Evolutionary conservation across 805 yeast genomes (phyloP), one percentile per base, ranked within the genome.

Genomic region (Ogataea trehaloabstinens): DNA sequence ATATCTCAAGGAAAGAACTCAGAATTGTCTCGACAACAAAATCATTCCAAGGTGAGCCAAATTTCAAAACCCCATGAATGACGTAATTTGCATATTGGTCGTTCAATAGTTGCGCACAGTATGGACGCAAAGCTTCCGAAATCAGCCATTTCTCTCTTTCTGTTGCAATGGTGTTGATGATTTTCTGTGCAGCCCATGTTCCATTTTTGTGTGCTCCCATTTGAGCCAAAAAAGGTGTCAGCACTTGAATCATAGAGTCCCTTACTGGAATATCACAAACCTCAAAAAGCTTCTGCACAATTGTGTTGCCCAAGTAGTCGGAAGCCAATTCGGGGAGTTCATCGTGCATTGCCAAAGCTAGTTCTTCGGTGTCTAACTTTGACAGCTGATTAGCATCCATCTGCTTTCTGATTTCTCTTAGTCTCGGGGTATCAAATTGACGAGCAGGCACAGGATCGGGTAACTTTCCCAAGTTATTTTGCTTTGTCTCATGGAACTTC

Each of bases 101-200:
- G 55, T 89, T 82, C 58, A 93, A 85, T 48, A 93, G 68, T 35
- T 90, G 86, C 1, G 85, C 86, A 33, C 93, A 77, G 55, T 84
- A 89, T 1, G 95, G 93, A 43, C 78, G 76, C 46, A 93, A 72
- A 28, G 88, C 76, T 19, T 75, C 68, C 6, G 82, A 80, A 31
- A 93, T 85, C 34, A 84, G 58, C 51, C 71, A 65, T 60, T 78
- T 82, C 52, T 80, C 86, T 34, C 76, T 72, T 31, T 72, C 79
- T 46, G 72, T 64, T 13, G 53, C 51, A 4, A 88, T 83, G 31
- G 81, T 80, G 48, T 80, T 84, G 51, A 93, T 89, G 62, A 93
- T 82, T 63, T 91, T 93, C 63, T 93, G 99, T 18, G 96, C 95
- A 2, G 97, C 98, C 99, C 99, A 93, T 4, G 99, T 93, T 45